Evolutionary conservation across 768 basidiomycete species (phyloP).

Genomic region (Cantharellus cinnabarinus): DNA sequence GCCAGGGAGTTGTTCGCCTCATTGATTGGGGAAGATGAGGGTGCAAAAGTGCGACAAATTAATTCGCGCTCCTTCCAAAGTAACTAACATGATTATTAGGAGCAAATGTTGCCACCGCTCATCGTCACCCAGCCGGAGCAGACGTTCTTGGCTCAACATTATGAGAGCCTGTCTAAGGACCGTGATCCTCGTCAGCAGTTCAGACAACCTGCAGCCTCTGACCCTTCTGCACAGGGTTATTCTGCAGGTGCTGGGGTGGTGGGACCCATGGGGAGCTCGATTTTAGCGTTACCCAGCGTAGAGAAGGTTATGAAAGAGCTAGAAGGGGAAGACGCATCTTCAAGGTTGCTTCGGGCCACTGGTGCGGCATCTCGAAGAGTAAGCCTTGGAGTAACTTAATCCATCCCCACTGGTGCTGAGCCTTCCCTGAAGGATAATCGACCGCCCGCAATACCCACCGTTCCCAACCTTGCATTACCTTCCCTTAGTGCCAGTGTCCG

Average conservation of each 20-base stretch:
- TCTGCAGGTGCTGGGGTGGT: slow-evolving; percentile 40
- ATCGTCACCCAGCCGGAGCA: slow-evolving; percentile 77
- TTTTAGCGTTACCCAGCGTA: slow-evolving; percentile 69
- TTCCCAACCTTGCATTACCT: neutral
- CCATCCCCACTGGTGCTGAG: neutral
- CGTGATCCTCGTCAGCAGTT: slow-evolving; percentile 79
- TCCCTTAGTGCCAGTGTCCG: slow-evolving; percentile 1
- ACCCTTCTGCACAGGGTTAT: slow-evolving; percentile 20
- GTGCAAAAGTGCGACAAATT: slow-evolving; percentile 32
- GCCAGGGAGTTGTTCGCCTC: slow-evolving; percentile 46
- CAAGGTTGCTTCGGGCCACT: slow-evolving; percentile 1
- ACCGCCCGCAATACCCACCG: slow-evolving; percentile 1
- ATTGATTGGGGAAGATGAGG: slow-evolving; percentile 52
- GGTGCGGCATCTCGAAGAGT: slow-evolving; percentile 12
- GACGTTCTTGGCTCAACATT: slow-evolving; percentile 74
- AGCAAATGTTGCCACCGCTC: slow-evolving; percentile 40
- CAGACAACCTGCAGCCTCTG: slow-evolving; percentile 25
- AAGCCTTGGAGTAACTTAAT: neutral
- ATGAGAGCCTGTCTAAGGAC: slow-evolving; percentile 81
- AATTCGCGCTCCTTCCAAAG: neutral
- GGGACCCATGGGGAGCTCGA: slow-evolving; percentile 77
- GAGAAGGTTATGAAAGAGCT: slow-evolving; percentile 76
- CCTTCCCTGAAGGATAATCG: neutral
- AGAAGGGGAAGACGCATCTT: slow-evolving; percentile 34
- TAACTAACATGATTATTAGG: neutral